Percentiles rank a stretch among this genome's conserved stretches.
Conservation (phyloP, 495 filamentous ascomycete species). For the Aspergillus olivimuriae region DNA sequence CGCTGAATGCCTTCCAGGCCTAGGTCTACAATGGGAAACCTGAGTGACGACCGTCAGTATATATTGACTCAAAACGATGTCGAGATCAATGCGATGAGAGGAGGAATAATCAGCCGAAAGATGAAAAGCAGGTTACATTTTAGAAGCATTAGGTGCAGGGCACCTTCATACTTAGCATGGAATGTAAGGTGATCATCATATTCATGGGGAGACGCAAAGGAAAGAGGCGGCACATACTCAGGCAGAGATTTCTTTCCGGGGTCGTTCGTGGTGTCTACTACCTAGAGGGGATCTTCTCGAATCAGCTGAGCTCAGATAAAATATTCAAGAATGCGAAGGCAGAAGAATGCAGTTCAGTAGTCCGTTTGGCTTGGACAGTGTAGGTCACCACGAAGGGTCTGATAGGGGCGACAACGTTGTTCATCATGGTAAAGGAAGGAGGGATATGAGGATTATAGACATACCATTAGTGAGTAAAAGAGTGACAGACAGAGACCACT, state of each 20-base stretch:
- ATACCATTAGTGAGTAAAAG: too few relatives aligned
- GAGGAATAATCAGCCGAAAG: conserved; percentile 73
- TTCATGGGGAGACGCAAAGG: conserved; percentile 8
- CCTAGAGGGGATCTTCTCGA: conserved; percentile 1
- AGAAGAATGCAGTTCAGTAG: conserved; percentile 66
- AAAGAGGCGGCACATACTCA: conserved; percentile 4
- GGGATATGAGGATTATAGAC: too few relatives aligned
- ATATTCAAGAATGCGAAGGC: conserved; percentile 7
- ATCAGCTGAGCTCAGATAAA: background rate
- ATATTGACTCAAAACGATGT: conserved; percentile 16
- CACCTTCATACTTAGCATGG: conserved; percentile 90
- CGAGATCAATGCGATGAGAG: conserved; percentile 14
- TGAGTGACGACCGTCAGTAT: conserved; percentile 33
- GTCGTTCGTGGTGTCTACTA: too few relatives aligned
- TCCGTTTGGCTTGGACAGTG: conserved; percentile 90
- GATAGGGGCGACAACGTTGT: conserved; percentile 89
- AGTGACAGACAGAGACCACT: conserved; percentile 32
- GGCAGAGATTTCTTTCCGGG: too few relatives aligned
- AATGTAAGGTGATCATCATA: conserved; percentile 70
- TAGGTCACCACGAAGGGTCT: conserved; percentile 80
- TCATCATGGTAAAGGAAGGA: conserved; percentile 60
- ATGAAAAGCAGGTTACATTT: conserved; percentile 86
- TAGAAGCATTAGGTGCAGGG: conserved; percentile 59
- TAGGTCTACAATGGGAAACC: conserved; percentile 18
- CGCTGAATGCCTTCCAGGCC: conserved; percentile 57